phyloP scores from a whole-genome alignment of 2,329 filamentous ascomycete species.

The Penicillium sp. region DNA sequence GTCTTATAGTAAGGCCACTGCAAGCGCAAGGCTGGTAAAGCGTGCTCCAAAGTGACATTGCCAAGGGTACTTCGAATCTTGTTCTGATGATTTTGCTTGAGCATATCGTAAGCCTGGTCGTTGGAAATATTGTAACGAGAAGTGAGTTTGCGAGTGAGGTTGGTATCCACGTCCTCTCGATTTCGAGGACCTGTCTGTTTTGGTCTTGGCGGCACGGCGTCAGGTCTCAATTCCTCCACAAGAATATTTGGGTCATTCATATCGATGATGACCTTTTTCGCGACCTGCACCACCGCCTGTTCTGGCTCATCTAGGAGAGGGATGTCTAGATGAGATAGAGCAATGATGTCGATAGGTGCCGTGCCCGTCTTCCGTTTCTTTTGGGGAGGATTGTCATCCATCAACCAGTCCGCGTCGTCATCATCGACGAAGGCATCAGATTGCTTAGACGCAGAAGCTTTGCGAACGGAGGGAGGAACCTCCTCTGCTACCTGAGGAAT shows the following conservation, averaged over 20 bases:
- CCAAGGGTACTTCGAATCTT: slow-evolving; percentile 90
- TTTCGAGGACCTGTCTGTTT: slow-evolving; percentile 33
- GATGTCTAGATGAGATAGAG: slow-evolving; percentile 55
- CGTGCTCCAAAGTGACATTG: slow-evolving; percentile 89
- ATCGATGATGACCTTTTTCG: slow-evolving; percentile 75
- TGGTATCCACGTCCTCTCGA: slow-evolving; percentile 59
- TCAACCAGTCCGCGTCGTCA: slow-evolving; percentile 51
- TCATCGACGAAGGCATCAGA: slow-evolving; percentile 30
- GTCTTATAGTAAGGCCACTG: slow-evolving; percentile 96
- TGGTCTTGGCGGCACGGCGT: slow-evolving; percentile 52
- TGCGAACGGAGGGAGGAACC: not conserved
- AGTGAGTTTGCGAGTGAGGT: slow-evolving; percentile 65
- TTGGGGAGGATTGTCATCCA: slow-evolving; percentile 45
- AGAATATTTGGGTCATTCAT: slow-evolving; percentile 83
- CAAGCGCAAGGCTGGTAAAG: slow-evolving; percentile 80
- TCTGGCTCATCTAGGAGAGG: slow-evolving; percentile 78
- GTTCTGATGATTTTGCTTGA: slow-evolving; percentile 95
- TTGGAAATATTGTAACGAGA: slow-evolving; percentile 94
- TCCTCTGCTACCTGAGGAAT: slow-evolving; percentile 19
- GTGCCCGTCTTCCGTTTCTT: slow-evolving; percentile 61
- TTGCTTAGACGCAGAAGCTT: slow-evolving; percentile 2
- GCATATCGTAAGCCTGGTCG: slow-evolving; percentile 87
- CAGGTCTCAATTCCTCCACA: slow-evolving; percentile 67
- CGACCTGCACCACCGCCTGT: slow-evolving; percentile 62
- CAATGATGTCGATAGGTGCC: slow-evolving; percentile 41